These are phyloP conservation scores for Tulasnella sp. DNA, from an alignment of 768 basidiomycete species.

Conservation along the genomic window DNA sequence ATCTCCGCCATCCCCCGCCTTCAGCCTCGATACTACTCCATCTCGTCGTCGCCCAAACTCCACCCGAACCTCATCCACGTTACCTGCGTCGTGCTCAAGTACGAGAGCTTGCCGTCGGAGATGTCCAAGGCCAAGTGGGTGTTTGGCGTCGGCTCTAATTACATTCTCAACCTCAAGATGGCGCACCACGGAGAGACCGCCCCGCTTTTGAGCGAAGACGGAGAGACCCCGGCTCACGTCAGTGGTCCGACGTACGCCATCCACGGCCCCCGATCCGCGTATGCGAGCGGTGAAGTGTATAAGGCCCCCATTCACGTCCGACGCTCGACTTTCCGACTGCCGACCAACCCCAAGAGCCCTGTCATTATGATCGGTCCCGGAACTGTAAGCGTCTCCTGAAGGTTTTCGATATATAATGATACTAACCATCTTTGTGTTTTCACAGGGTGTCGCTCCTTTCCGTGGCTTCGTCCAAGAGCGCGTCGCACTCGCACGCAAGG, in stretches of 20 bases:
- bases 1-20: constrained; percentile 88
- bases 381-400: constrained; percentile 50
- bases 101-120: constrained; percentile 51
- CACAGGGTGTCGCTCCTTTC: constrained; percentile 96
- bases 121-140: constrained; percentile 50
- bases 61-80: constrained; percentile 84
- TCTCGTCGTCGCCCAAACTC: constrained; percentile 93
- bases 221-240: constrained; percentile 26
- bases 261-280: constrained; percentile 80
- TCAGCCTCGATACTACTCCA: constrained; percentile 96
- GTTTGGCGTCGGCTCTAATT: constrained; percentile 89
- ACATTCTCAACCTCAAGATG: constrained; percentile 83
- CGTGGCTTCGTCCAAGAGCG: constrained; percentile 98
- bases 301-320: constrained; percentile 91
- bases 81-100: constrained; percentile 92
- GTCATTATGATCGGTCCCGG: constrained; percentile 99
- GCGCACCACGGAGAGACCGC: constrained; percentile 46
- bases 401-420: not conserved
- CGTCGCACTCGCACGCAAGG: constrained; percentile 87
- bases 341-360: constrained; percentile 96
- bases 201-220: constrained; percentile 32
- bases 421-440: not conserved
- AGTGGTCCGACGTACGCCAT: constrained; percentile 66
- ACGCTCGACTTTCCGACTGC: constrained; percentile 91
- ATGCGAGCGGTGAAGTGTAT: constrained; percentile 54